phyloP scores from a whole-genome alignment of 306 rosid genomes.

The Vicia faba region DNA sequence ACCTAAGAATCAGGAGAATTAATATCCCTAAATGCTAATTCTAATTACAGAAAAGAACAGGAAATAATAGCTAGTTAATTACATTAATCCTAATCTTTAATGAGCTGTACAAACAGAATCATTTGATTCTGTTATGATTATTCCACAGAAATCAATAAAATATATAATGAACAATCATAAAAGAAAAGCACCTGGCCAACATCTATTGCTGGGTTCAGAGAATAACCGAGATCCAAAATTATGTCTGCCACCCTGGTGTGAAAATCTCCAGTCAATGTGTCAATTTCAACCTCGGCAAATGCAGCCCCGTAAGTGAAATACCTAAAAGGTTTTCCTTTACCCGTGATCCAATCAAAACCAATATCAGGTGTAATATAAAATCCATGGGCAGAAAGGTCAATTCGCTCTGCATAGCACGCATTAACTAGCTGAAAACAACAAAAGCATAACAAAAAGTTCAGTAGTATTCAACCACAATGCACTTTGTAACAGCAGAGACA shows the following conservation, averaged over 20 bases:
- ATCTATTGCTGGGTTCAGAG: conserved; percentile 94
- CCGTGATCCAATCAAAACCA: conserved; percentile 82
- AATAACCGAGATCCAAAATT: conserved; percentile 79
- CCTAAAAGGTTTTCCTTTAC: conserved; percentile 79
- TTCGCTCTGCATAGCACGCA: conserved; percentile 80
- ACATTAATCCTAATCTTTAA: too few relatives aligned
- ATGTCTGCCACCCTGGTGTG: conserved; percentile 80
- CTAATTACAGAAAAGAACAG: too few relatives aligned
- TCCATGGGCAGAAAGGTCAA: conserved; percentile 98
- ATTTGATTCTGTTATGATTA: too few relatives aligned
- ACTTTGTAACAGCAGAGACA: conserved; percentile 13
- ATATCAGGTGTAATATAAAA: conserved; percentile 83
- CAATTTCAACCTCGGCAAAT: conserved; percentile 93
- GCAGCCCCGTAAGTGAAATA: conserved; percentile 96
- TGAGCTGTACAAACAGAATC: too few relatives aligned
- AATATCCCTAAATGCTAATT: too few relatives aligned
- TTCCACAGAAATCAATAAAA: background rate
- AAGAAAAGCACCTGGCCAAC: conserved; percentile 72
- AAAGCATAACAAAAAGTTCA: conserved; percentile 36
- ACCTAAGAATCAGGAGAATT: too few relatives aligned
- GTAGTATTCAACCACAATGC: conserved; percentile 36
- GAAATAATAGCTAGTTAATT: too few relatives aligned
- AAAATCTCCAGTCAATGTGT: conserved; percentile 91
- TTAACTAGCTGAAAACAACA: conserved; percentile 64
- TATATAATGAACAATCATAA: background rate